These are phyloP conservation scores for Arthrobotrys sphaeroides DNA, from an alignment of 2,329 filamentous ascomycete species.

Conservation along the genomic window DNA sequence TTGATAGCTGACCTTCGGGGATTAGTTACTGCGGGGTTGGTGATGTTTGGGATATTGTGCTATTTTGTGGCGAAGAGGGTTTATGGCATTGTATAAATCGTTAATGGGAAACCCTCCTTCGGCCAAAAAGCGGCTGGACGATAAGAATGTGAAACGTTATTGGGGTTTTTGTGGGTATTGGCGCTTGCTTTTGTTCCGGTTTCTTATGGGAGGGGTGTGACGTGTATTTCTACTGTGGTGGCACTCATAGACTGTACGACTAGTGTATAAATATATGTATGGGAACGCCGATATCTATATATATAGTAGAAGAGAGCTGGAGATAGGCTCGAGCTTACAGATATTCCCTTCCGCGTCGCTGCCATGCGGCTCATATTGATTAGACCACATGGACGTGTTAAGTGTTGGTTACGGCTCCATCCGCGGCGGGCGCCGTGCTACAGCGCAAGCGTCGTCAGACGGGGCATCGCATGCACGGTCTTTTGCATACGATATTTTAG, in stretches of 20 bases:
- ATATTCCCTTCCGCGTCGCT: no score
- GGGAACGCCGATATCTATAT: no score
- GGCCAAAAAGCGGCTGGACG: neutral
- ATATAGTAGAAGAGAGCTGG: no score
- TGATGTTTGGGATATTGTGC: conserved; percentile 81
- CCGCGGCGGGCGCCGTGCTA: neutral
- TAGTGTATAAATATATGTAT: conserved; percentile 3
- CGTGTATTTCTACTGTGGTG: neutral
- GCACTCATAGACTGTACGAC: conserved; percentile 22
- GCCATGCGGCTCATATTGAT: no score
- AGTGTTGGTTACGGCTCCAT: neutral
- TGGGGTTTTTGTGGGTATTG: neutral
- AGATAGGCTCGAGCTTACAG: no score
- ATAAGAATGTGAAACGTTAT: neutral
- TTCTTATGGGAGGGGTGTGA: neutral
- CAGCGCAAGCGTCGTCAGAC: neutral
- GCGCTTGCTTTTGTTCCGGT: neutral
- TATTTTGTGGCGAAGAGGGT: conserved; percentile 84
- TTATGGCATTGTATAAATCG: conserved; percentile 75
- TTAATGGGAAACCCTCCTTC: neutral
- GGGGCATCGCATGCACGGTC: no score
- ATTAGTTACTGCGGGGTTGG: conserved; percentile 73
- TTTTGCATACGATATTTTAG: no score
- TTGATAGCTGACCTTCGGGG: neutral
- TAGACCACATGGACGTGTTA: neutral